phyloP scores from a whole-genome alignment of 768 basidiomycete species.

The Leccinum pellstonianum region DNA sequence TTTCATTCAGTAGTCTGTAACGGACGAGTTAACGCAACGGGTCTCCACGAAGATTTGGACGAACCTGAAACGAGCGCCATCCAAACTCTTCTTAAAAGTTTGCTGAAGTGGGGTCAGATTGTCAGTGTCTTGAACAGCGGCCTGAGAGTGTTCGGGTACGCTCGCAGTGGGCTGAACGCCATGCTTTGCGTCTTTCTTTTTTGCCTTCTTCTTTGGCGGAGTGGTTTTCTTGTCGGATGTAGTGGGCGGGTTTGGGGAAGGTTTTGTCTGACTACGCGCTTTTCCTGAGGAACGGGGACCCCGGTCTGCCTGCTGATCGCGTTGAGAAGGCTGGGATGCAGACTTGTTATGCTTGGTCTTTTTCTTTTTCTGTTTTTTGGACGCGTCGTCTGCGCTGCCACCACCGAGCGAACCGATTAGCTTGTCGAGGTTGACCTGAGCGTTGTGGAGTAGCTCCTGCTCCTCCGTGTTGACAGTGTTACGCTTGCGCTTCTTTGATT shows the following conservation, averaged over 20 bases:
- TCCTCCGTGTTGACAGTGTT: constrained; percentile 44
- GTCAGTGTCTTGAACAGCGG: constrained; percentile 12
- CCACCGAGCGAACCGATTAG: constrained; percentile 49
- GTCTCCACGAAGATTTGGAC: not conserved
- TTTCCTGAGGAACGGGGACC: constrained; percentile 2
- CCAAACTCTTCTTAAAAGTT: constrained; percentile 73
- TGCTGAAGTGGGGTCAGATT: constrained; percentile 72
- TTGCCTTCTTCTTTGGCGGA: constrained; percentile 15
- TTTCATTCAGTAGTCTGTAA: constrained; percentile 85
- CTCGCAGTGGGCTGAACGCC: constrained; percentile 21
- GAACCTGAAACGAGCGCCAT: constrained; percentile 87
- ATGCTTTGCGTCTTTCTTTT: constrained; percentile 21
- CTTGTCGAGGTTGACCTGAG: constrained; percentile 59
- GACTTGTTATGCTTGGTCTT: constrained; percentile 6
- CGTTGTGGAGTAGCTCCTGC: constrained; percentile 36
- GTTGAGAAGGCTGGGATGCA: constrained; percentile 4
- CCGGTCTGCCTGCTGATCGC: constrained; percentile 7
- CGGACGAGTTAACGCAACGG: constrained; percentile 7
- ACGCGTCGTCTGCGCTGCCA: constrained; percentile 23
- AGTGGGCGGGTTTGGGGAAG: constrained; percentile 11
- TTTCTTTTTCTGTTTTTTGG: constrained; percentile 21
- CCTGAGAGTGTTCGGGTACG: constrained; percentile 15
- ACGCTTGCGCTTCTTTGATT: constrained; percentile 51
- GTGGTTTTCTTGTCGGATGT: not conserved
- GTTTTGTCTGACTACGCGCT: constrained; percentile 6